Percentiles rank a stretch among this genome's conserved stretches.
phyloP scores from a whole-genome alignment of 73 alveolate species.

The Blepharisma japonicum region DNA sequence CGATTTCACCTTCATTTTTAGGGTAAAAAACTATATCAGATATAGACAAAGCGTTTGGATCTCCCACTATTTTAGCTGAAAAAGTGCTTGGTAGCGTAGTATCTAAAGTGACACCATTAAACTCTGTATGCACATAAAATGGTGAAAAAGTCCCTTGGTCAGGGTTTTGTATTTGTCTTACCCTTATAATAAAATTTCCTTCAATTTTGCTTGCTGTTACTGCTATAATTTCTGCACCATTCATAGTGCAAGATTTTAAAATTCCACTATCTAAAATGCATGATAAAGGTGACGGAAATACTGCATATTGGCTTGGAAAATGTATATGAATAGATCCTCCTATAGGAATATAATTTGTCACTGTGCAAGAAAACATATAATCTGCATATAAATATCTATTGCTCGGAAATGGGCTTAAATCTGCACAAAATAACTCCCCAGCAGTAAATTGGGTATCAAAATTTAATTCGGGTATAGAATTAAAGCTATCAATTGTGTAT shows the following conservation, averaged over 20 bases:
- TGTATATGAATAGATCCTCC: conserved; percentile 29
- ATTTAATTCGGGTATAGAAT: too few relatives aligned
- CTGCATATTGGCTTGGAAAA: conserved; percentile 32
- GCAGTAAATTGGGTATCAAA: too few relatives aligned
- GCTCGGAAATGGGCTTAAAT: too few relatives aligned
- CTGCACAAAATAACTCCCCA: too few relatives aligned
- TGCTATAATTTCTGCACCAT: conserved; percentile 23
- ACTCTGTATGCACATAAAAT: conserved; percentile 25
- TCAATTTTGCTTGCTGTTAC: conserved; percentile 14
- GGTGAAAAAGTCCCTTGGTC: conserved; percentile 14
- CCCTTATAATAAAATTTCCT: conserved; percentile 18
- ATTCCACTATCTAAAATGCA: conserved; percentile 27
- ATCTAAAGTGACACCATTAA: conserved; percentile 31
- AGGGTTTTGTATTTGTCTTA: conserved; percentile 29
- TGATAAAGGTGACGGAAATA: conserved; percentile 37
- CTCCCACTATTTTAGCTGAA: neutral
- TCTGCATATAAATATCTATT: conserved; percentile 11
- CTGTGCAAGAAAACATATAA: conserved; percentile 25
- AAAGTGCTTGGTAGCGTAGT: conserved; percentile 31
- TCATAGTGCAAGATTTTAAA: conserved; percentile 29
- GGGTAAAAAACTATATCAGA: conserved; percentile 33
- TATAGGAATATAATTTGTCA: conserved; percentile 6
- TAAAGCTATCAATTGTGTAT: too few relatives aligned
- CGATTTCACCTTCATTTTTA: conserved; percentile 40
- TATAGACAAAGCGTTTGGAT: conserved; percentile 27